Base-by-base conservation (phyloP, 2,329 filamentous ascomycete genomes). In the Sarocladium oryzae region DNA sequence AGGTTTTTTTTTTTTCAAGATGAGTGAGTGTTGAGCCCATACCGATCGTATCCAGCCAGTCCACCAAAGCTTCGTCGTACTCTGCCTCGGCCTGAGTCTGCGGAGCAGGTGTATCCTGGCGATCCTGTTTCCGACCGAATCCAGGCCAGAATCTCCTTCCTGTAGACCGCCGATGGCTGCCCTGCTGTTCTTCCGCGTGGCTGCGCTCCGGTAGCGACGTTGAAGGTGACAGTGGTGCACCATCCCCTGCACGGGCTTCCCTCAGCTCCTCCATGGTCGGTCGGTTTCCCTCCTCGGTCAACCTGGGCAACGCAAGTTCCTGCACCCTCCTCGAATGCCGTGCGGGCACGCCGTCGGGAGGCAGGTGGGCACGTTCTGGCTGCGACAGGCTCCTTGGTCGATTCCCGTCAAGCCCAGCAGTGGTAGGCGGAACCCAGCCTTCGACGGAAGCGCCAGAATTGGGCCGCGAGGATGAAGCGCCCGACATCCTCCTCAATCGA, bases 11-110 rank as follows among this genome's bases (percentile, higher is more conserved):
- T 30, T 30, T 13, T 7, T 30, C 7, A 7, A 30, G 28, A 7
- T 13, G 7, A 30, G 28, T 54, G 35, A 53, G 52, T n/a, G 18
- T 32, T 15, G 4, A 3, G 6, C 21, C 23, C 62, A 50, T 60
- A 70, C 69, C 69, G 33, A 71, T 67, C 11, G 66, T 67, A 49
- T 71, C 69, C 6, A 71, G 55, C 58, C 65, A 69, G 40, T 71
- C 69, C 3, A 71, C 69, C 45, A 71, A 41, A 20, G 67, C 59
- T n/a, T 67, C 63, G 15, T 67, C 60, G 41, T 69, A 71, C 52
- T 70, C 69, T n/a, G 66, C 55, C 9, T 61, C 56, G 5, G 49
- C 54, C 40, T 54, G 45, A 15, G 52, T n/a, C 3, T 35, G 51
- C 20, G 13, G 45, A 36, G 1, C 15, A n/a, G n/a, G 32, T 37